Base-by-base conservation (phyloP, 148 eudicot species). In the Dianthus caryophyllus region DNA sequence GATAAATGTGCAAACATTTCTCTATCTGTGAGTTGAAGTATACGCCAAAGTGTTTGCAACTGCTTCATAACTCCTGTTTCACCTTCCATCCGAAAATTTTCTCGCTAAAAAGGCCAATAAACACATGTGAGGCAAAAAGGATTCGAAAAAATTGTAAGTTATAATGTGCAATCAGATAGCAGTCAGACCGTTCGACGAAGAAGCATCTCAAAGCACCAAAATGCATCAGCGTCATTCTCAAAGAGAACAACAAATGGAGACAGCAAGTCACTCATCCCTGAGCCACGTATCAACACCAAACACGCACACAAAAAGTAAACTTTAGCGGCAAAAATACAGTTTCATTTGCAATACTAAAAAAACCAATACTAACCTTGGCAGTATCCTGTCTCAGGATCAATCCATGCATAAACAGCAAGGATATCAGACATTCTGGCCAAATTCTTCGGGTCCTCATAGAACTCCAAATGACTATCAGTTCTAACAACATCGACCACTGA, bases 121-220 rank as follows among this genome's bases (percentile, higher is more conserved):
- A 39, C 25, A 74, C 12, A 60, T 17, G 58, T 75, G 31, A 78
- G 80, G 14, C 69, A 60, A 48, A n/a, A 74, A 39, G 25, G 27
- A 41, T 52, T 25, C 31, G 46, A 5, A 53, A 24, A 31, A 39
- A 12, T 16, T n/a, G n/a, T 38, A n/a, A 46, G 21, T 39, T 25
- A 71, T 59, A 74, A 29, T 39, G 43, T 41, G 24, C 53, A 55
- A 67, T 38, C 63, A 24, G 59, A 41, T 16, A 47, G 36, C 44
- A 64, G 49, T 76, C 61, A 36, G 16, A 93, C 98, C 89, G 85
- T 86, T 87, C 98, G 87, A 61, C 96, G 85, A 67, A 93, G 71
- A 81, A 93, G 95, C 96, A 86, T 93, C 83, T 93, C 98, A 77
- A 93, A 93, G 83, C 98, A 87, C 98, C 98, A 93, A 79, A 93